These are phyloP conservation scores for Nitzschia sp. DNA, from an alignment of 108 stramenopile species.

Conservation along the genomic window DNA sequence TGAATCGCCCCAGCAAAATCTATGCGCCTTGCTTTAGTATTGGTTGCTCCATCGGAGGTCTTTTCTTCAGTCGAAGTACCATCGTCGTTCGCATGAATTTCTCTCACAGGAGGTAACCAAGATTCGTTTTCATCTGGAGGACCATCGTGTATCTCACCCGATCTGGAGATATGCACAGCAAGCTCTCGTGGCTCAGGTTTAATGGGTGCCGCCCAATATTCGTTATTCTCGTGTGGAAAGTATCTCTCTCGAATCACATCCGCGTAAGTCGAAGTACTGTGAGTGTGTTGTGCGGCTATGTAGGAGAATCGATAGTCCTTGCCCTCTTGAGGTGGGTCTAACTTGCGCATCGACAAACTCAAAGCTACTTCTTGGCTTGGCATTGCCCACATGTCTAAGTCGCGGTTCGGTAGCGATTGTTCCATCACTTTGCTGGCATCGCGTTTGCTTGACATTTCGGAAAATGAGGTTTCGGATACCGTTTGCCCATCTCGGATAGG, in stretches of 20 bases:
- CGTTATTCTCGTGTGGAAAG: conserved; percentile 19
- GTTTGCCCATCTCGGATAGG: conserved; percentile 9
- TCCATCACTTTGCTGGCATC: conserved; percentile 1
- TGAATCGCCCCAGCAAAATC: conserved; percentile 5
- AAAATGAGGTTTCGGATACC: conserved; percentile 14
- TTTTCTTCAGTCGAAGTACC: neutral
- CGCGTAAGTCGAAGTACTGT: conserved; percentile 10
- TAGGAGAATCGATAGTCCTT: conserved; percentile 23
- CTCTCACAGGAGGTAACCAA: conserved; percentile 12
- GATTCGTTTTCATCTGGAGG: conserved; percentile 16
- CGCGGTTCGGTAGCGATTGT: conserved; percentile 1
- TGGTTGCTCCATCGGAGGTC: neutral
- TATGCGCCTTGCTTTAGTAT: neutral
- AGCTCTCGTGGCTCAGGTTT: neutral
- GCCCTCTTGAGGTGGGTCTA: conserved; percentile 7
- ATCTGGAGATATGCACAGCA: conserved; percentile 3
- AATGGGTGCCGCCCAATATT: conserved; percentile 17
- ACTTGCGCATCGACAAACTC: neutral
- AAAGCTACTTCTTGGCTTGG: conserved; percentile 1
- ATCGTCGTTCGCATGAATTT: neutral
- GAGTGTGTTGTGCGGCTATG: conserved; percentile 16
- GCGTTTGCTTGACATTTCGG: conserved; percentile 1
- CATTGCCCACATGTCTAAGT: conserved; percentile 8
- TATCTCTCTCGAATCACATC: conserved; percentile 17
- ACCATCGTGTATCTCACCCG: neutral